phyloP scores from a whole-genome alignment of 768 basidiomycete species.

The Mycena chlorophos region DNA sequence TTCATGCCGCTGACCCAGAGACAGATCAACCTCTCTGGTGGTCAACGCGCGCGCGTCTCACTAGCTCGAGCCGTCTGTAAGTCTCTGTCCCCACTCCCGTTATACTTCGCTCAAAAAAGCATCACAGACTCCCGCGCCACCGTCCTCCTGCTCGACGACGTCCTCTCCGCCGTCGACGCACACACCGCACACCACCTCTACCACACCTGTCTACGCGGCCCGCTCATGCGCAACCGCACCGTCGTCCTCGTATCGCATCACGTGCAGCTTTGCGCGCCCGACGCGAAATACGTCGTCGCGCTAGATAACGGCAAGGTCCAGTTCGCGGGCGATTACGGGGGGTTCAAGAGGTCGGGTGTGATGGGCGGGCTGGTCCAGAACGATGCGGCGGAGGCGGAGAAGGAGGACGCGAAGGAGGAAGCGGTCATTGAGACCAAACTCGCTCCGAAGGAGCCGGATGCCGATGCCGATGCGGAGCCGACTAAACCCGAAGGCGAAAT shows the following conservation, averaged over 20 bases:
- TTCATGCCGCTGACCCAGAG: no score
- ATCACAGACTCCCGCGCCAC: constrained; percentile 76
- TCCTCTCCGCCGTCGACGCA: constrained; percentile 77
- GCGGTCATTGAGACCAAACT: constrained; percentile 18
- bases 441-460: not conserved
- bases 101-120: constrained; percentile 53
- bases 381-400: constrained; percentile 29
- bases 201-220: constrained; percentile 78
- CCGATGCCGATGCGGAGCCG: constrained; percentile 35
- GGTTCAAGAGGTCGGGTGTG: constrained; percentile 65
- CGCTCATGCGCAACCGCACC: constrained; percentile 79
- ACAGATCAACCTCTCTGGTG: constrained; percentile 29
- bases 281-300: constrained; percentile 78
- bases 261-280: constrained; percentile 80
- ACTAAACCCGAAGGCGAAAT: constrained; percentile 19
- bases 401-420: constrained; percentile 45
- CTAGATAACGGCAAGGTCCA: constrained; percentile 76
- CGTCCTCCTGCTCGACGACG: constrained; percentile 81
- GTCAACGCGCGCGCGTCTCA: constrained; percentile 41
- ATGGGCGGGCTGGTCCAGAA: constrained; percentile 68
- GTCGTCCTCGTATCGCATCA: constrained; percentile 94
- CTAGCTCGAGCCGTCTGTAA: constrained; percentile 78
- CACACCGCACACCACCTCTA: constrained; percentile 89
- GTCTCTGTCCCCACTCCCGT: not conserved
- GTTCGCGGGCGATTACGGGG: constrained; percentile 65